These are phyloP conservation scores for Eustoma russellianum DNA, from an alignment of 257 asterid species.

Conservation along the genomic window DNA sequence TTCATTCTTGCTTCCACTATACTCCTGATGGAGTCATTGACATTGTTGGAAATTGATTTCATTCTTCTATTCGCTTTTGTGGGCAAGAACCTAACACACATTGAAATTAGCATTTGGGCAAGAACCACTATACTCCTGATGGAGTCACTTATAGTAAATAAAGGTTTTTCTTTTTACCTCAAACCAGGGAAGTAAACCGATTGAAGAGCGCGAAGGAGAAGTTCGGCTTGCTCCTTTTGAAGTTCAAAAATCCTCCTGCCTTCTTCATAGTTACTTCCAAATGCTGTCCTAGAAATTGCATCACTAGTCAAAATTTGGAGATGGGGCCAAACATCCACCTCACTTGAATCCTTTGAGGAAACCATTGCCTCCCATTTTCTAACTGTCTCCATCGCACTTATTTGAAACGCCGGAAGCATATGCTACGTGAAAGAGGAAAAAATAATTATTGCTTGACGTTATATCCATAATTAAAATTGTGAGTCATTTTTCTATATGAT, in stretches of 20 bases:
- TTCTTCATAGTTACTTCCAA: slow-evolving; percentile 35
- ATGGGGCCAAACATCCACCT: slow-evolving; percentile 42
- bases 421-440: slow-evolving; percentile 14
- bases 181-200: slow-evolving; percentile 36
- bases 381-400: slow-evolving; percentile 17
- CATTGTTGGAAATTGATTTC: slow-evolving; percentile 23
- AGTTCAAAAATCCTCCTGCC: slow-evolving; percentile 31
- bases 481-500: too few relatives aligned
- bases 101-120: too few relatives aligned
- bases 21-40: slow-evolving; percentile 31
- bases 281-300: slow-evolving; percentile 37
- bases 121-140: too few relatives aligned
- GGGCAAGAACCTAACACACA: slow-evolving; percentile 10
- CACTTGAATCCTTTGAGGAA: slow-evolving; percentile 17
- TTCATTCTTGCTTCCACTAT: slow-evolving; percentile 30
- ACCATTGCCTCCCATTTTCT: slow-evolving; percentile 33
- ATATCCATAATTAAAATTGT: too few relatives aligned
- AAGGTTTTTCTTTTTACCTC: slow-evolving; percentile 30
- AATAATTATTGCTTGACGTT: too few relatives aligned
- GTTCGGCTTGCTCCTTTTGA: slow-evolving; percentile 40
- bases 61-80: slow-evolving; percentile 39
- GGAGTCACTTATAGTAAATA: too few relatives aligned
- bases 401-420: slow-evolving; percentile 30
- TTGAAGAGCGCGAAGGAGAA: slow-evolving; percentile 33
- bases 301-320: slow-evolving; percentile 32